Evolutionary conservation across 1,139 yeast species (phyloP).

Genomic region (Lodderomyces elongisporus): DNA sequence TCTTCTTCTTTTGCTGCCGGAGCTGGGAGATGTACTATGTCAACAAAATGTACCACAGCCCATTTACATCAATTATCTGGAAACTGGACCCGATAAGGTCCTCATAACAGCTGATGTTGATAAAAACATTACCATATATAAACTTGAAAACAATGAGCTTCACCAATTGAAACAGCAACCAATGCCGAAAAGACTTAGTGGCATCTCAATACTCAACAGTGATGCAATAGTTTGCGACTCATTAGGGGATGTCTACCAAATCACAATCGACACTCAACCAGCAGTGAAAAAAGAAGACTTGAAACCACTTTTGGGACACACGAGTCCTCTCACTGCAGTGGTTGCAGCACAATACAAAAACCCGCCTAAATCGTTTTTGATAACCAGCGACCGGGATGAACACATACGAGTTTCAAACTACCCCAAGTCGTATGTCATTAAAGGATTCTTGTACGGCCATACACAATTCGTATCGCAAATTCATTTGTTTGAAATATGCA

Average conservation of each 20-base stretch:
- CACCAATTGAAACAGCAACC: constrained; percentile 65
- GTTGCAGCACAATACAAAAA: constrained; percentile 28
- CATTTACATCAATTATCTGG: too few relatives aligned
- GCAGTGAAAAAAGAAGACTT: constrained; percentile 36
- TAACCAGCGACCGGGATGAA: constrained; percentile 93
- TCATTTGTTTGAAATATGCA: constrained; percentile 45
- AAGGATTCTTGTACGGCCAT: constrained; percentile 85
- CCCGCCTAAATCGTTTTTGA: constrained; percentile 42
- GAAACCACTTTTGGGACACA: constrained; percentile 85
- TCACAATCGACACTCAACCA: constrained; percentile 32
- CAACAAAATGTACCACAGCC: too few relatives aligned
- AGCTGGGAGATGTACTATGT: too few relatives aligned
- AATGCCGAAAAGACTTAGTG: constrained; percentile 87
- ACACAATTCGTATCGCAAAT: constrained; percentile 70
- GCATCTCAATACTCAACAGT: constrained; percentile 53
- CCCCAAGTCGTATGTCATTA: constrained; percentile 74
- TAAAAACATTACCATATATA: constrained; percentile 69
- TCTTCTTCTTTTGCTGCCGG: too few relatives aligned
- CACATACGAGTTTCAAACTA: constrained; percentile 84
- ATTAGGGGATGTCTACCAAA: constrained; percentile 87
- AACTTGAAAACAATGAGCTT: constrained; percentile 21
- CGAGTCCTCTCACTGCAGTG: constrained; percentile 86
- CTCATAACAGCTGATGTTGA: constrained; percentile 78
- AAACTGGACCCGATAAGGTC: too few relatives aligned
- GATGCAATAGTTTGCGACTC: constrained; percentile 79